Conservation (phyloP, 2,329 filamentous ascomycete genomes). For the Claviceps pusilla region DNA sequence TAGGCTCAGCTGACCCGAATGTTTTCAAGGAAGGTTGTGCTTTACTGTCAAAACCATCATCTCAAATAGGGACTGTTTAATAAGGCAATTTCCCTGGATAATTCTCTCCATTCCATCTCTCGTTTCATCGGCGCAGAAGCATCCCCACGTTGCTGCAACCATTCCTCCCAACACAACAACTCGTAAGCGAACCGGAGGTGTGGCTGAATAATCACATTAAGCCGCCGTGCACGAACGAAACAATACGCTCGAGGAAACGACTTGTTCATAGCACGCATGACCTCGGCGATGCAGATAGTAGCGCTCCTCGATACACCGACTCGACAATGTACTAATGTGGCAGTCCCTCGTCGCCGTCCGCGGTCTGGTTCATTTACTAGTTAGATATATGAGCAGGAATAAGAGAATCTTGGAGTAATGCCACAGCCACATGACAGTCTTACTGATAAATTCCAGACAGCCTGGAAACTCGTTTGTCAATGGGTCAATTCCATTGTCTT, state of each 20-base stretch:
- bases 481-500: slow-evolving; percentile 93
- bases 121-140: slow-evolving; percentile 37
- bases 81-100: slow-evolving; percentile 76
- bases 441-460: slow-evolving; percentile 86
- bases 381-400: background rate
- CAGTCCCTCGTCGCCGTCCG: slow-evolving; percentile 60
- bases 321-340: slow-evolving; percentile 88
- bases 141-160: slow-evolving; percentile 41
- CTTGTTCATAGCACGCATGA: slow-evolving; percentile 68
- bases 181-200: slow-evolving; percentile 92
- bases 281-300: slow-evolving; percentile 97
- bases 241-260: slow-evolving; percentile 91
- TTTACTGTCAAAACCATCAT: background rate
- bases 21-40: background rate
- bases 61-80: slow-evolving; percentile 90
- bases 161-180: slow-evolving; percentile 88
- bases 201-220: slow-evolving; percentile 97
- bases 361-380: slow-evolving; percentile 41
- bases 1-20: background rate
- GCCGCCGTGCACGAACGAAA: slow-evolving; percentile 76
- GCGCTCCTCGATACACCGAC: slow-evolving; percentile 91
- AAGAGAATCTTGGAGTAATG: background rate
- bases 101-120: slow-evolving; percentile 82
- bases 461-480: slow-evolving; percentile 71
- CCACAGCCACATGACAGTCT: background rate